phyloP scores from a whole-genome alignment of 208 protist genomes.

The Leishmania gerbilli region DNA sequence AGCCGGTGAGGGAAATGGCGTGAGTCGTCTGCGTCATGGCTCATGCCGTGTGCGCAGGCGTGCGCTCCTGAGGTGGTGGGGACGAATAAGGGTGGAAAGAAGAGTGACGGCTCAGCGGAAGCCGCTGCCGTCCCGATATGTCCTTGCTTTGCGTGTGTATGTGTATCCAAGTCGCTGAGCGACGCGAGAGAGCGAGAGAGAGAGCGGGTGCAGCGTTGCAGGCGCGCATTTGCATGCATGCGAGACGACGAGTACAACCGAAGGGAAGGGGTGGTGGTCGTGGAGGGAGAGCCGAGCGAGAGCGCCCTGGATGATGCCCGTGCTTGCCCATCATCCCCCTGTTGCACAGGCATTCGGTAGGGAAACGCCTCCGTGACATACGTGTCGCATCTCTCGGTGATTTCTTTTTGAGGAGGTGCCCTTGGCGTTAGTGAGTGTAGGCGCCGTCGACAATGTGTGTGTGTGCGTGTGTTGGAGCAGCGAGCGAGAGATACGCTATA shows the following conservation, averaged over 20 bases:
- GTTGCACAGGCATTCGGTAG: not conserved
- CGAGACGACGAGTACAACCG: not conserved
- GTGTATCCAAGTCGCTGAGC: not conserved
- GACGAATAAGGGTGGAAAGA: not conserved
- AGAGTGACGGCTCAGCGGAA: not conserved
- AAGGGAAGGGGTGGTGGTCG: not conserved
- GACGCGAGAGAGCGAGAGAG: not conserved
- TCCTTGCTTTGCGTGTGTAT: not conserved
- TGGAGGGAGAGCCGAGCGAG: not conserved
- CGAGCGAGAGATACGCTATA: not conserved
- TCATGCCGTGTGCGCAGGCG: not conserved
- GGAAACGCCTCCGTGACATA: not conserved
- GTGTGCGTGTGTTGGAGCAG: not conserved
- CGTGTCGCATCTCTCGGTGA: not conserved
- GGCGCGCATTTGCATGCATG: not conserved
- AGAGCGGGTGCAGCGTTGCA: not conserved
- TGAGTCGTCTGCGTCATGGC: constrained; percentile 50
- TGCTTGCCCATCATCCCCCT: not conserved
- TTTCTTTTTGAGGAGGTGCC: not conserved
- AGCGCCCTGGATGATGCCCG: not conserved
- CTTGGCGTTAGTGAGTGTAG: not conserved
- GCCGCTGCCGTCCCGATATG: not conserved
- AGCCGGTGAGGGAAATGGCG: constrained; percentile 96
- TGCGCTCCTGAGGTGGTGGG: not conserved
- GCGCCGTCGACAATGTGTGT: not conserved